A percentile compares a stretch with the other conserved stretches of the same genome.
These are phyloP conservation scores for Pterulicium gracile DNA, from an alignment of 1,284 basidiomycete genomes.

Conservation along the genomic window DNA sequence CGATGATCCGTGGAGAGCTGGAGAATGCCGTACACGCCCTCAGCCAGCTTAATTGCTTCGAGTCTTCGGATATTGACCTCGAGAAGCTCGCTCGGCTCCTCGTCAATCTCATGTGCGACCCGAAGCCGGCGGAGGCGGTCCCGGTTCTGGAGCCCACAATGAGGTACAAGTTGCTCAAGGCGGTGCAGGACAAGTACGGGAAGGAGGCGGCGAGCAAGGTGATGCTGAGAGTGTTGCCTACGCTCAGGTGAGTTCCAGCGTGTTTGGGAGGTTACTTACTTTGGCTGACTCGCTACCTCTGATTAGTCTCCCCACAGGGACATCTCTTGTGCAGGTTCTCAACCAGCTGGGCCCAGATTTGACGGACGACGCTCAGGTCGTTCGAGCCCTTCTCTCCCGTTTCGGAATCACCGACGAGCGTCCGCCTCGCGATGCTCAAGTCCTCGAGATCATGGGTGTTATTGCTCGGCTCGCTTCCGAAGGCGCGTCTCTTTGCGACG, in stretches of 20 bases:
- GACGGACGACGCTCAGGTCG: conserved; percentile 58
- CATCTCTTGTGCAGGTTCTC: conserved; percentile 61
- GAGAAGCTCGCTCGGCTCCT: conserved; percentile 70
- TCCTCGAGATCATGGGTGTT: conserved; percentile 57
- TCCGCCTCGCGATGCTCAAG: conserved; percentile 59
- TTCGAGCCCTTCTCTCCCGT: conserved; percentile 55
- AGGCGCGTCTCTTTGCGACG: conserved; percentile 61
- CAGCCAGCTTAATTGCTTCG: conserved; percentile 67
- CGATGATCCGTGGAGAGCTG: conserved; percentile 62
- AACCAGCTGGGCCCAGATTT: conserved; percentile 70
- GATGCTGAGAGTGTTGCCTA: conserved; percentile 34
- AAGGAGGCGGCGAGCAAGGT: conserved; percentile 35
- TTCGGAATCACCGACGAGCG: conserved; percentile 61
- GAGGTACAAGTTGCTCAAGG: conserved; percentile 59
- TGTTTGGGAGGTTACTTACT: background rate
- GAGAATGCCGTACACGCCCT: conserved; percentile 64
- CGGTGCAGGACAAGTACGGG: conserved; percentile 69
- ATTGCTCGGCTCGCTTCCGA: conserved; percentile 61
- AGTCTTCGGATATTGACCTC: conserved; percentile 68
- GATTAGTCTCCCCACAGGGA: conserved; percentile 37
- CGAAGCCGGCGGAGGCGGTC: conserved; percentile 36
- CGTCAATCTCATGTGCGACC: conserved; percentile 66
- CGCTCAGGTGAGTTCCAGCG: background rate
- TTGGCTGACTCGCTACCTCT: background rate
- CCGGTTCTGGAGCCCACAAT: conserved; percentile 61